Conservation (phyloP, 305 asterid genomes). For the Solanum hybrid region DNA sequence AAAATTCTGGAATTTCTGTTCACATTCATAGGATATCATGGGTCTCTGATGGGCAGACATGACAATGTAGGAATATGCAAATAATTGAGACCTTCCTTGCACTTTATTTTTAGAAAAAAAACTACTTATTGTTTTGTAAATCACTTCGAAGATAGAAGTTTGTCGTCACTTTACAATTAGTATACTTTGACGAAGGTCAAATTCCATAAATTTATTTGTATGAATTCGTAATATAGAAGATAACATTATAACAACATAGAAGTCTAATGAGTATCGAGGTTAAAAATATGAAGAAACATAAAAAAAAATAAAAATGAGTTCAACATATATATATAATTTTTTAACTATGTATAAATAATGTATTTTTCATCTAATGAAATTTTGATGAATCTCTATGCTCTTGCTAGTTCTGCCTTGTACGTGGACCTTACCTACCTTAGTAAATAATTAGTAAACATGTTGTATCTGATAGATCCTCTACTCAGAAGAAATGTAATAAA, state of each 20-base stretch:
- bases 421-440: too few relatives aligned
- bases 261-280: not conserved
- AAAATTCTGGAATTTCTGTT: not conserved
- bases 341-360: too few relatives aligned
- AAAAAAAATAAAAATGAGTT: not conserved
- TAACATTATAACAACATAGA: not conserved
- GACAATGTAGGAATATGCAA: not conserved
- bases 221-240: not conserved
- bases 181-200: not conserved
- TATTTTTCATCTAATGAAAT: too few relatives aligned
- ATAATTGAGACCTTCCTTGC: not conserved
- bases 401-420: not conserved
- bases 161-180: not conserved
- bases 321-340: too few relatives aligned
- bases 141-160: not conserved
- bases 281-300: not conserved
- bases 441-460: too few relatives aligned
- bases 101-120: not conserved
- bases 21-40: not conserved
- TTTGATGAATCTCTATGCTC: not conserved
- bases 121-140: not conserved
- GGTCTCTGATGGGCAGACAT: not conserved
- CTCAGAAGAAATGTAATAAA: too few relatives aligned
- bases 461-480: too few relatives aligned
- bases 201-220: not conserved